Evolutionary conservation across 2,329 filamentous ascomycete species (phyloP).

Genomic region (Onygenales sp.): DNA sequence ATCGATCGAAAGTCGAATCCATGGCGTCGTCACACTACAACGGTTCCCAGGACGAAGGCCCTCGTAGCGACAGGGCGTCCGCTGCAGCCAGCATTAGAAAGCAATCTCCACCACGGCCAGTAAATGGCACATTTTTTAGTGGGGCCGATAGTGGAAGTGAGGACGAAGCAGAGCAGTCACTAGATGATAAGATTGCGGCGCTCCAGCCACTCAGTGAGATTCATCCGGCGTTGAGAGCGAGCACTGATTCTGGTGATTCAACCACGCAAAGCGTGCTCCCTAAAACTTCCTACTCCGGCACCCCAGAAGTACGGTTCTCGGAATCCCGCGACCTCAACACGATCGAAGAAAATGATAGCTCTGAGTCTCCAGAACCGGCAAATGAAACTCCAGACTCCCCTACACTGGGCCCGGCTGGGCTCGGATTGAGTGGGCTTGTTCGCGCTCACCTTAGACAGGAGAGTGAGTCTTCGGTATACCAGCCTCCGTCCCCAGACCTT

Average conservation of each 20-base stretch:
- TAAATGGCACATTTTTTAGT: constrained; percentile 25
- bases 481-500: constrained; percentile 41
- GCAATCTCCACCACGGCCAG: constrained; percentile 19
- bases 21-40: constrained; percentile 31
- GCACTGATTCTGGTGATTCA: constrained; percentile 18
- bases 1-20: constrained; percentile 28
- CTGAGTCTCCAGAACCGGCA: constrained; percentile 7
- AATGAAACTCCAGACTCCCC: constrained; percentile 56
- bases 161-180: constrained; percentile 20
- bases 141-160: constrained; percentile 31
- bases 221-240: constrained; percentile 28
- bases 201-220: constrained; percentile 23
- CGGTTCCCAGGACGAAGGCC: constrained; percentile 13
- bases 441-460: constrained; percentile 73
- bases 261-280: constrained; percentile 8
- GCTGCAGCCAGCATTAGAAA: constrained; percentile 17
- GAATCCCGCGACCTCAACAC: constrained; percentile 32
- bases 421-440: constrained; percentile 70
- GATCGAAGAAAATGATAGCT: constrained; percentile 24
- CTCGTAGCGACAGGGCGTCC: constrained; percentile 17
- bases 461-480: constrained; percentile 74
- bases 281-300: constrained; percentile 19
- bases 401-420: constrained; percentile 55
- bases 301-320: constrained; percentile 28
- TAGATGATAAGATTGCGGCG: constrained; percentile 16